These are phyloP conservation scores for Amanita subjunquillea DNA, from an alignment of 768 basidiomycete species.

Conservation along the genomic window DNA sequence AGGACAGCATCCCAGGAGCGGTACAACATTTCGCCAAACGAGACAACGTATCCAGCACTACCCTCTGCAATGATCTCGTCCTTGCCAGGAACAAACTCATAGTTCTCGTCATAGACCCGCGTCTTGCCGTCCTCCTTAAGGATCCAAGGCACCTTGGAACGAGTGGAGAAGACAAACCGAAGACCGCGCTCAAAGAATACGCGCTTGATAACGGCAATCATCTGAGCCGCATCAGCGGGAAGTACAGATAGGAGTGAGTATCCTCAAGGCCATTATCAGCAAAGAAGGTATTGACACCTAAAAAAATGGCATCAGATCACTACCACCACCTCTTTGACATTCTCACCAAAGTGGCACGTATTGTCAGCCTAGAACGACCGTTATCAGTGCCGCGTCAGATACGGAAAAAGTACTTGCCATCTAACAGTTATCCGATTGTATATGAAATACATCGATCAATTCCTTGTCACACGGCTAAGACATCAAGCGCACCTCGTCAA, in stretches of 20 bases:
- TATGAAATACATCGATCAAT: background rate
- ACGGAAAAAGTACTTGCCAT: constrained; percentile 17
- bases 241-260: constrained; percentile 71
- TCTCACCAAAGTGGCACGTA: constrained; percentile 33
- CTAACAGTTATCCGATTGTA: constrained; percentile 9
- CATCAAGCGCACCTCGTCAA: constrained; percentile 43
- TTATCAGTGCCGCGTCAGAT: background rate
- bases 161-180: constrained; percentile 84
- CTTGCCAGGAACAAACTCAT: constrained; percentile 76
- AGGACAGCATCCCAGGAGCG: constrained; percentile 77
- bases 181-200: constrained; percentile 80
- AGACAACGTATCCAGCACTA: constrained; percentile 71
- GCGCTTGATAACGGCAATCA: constrained; percentile 62
- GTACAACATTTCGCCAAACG: constrained; percentile 84
- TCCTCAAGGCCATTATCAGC: constrained; percentile 84
- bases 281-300: constrained; percentile 81
- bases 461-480: background rate
- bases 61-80: constrained; percentile 77
- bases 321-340: constrained; percentile 8
- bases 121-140: constrained; percentile 63
- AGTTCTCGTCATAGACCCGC: constrained; percentile 56
- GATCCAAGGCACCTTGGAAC: constrained; percentile 83
- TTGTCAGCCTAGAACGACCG: constrained; percentile 29
- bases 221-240: constrained; percentile 78
- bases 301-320: constrained; percentile 29